Conservation (phyloP, 192 early-diverging fungal species). For the Dispira simplex region DNA sequence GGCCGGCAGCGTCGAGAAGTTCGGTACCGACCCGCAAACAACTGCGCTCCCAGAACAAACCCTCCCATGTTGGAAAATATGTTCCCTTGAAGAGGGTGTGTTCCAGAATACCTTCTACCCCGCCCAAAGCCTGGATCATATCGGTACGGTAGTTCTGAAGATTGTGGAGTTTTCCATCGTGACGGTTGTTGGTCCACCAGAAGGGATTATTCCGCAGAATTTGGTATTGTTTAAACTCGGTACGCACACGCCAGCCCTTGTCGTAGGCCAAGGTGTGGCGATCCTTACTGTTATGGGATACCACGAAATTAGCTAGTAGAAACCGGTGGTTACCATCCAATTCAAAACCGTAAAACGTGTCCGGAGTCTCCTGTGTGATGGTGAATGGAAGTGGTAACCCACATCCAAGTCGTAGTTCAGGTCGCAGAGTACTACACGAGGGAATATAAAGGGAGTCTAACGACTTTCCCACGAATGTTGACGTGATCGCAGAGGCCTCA, state of each 20-base stretch:
- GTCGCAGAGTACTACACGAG: too few species aligned
- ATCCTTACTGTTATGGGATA: conserved; percentile 56
- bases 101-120: conserved; percentile 97
- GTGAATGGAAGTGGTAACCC: too few species aligned
- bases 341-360: conserved; percentile 28
- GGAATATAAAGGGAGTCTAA: too few species aligned
- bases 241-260: conserved; percentile 96
- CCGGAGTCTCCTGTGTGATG: background rate
- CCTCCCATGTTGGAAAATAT: conserved; percentile 97
- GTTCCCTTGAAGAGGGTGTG: conserved; percentile 98
- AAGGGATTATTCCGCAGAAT: conserved; percentile 90
- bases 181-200: conserved; percentile 73
- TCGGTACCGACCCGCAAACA: conserved; percentile 23
- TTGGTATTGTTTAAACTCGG: conserved; percentile 97
- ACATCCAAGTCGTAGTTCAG: too few species aligned
- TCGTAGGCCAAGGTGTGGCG: conserved; percentile 98
- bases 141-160: conserved; percentile 97
- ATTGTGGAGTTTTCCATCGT: conserved; percentile 88
- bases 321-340: conserved; percentile 28
- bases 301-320: conserved; percentile 15
- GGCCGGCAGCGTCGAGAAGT: conserved; percentile 22
- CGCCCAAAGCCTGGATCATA: conserved; percentile 98
- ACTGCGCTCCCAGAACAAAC: conserved; percentile 92
- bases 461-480: too few species aligned
- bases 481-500: too few species aligned